A percentile compares a stretch with the other conserved stretches of the same genome.
These are phyloP conservation scores for Eutrema heterophyllum DNA, from an alignment of 345 rosid genomes.

Conservation along the genomic window DNA sequence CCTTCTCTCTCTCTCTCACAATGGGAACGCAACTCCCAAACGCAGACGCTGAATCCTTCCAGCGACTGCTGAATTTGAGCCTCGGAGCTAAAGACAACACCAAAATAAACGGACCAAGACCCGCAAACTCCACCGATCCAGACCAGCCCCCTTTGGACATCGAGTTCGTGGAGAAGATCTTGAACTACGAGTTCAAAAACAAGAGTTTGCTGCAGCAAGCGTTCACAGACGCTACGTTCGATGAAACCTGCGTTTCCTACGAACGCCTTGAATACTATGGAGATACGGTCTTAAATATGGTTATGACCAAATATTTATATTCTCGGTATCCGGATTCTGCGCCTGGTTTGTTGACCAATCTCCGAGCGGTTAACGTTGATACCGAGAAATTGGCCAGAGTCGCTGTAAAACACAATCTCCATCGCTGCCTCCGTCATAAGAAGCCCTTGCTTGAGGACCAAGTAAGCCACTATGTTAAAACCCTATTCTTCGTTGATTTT, in stretches of 20 bases:
- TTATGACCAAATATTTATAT: constrained; percentile 37
- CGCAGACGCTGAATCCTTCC: not conserved
- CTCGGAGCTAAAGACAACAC: not conserved
- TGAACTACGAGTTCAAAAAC: constrained; percentile 44
- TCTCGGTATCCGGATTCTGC: constrained; percentile 33
- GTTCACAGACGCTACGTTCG: constrained; percentile 41
- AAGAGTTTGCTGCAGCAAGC: constrained; percentile 47
- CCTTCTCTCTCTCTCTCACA: not conserved
- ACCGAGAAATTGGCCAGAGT: constrained; percentile 67
- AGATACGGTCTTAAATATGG: constrained; percentile 43
- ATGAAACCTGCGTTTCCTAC: constrained; percentile 26
- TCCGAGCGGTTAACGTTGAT: constrained; percentile 60
- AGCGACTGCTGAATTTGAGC: not conserved
- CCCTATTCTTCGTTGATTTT: not conserved
- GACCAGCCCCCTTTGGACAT: constrained; percentile 17
- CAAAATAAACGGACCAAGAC: not conserved
- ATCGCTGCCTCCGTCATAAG: constrained; percentile 50
- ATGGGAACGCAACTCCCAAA: not conserved
- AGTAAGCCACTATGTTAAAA: constrained; percentile 33
- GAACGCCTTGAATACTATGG: constrained; percentile 54
- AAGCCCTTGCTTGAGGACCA: constrained; percentile 52
- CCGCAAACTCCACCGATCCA: not conserved
- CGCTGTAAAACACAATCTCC: constrained; percentile 43
- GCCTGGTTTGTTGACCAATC: constrained; percentile 56
- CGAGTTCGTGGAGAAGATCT: constrained; percentile 39